phyloP scores from a whole-genome alignment of 768 basidiomycete species.

The Vararia minispora region DNA sequence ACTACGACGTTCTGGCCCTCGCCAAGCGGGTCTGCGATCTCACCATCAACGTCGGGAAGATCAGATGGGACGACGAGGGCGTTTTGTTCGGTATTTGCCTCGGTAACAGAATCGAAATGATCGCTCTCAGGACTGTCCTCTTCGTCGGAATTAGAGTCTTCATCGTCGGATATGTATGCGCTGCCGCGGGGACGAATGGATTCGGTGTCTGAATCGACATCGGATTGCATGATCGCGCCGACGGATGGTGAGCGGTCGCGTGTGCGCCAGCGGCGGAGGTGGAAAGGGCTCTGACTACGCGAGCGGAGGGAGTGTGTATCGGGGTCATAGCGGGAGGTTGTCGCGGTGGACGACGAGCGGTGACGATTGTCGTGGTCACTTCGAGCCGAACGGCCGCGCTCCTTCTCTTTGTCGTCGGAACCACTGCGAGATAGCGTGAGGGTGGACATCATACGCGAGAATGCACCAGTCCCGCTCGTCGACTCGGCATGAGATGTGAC shows the following conservation, averaged over 20 bases:
- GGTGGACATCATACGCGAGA: constrained; percentile 62
- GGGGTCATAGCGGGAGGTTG: constrained; percentile 23
- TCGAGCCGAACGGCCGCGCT: constrained; percentile 39
- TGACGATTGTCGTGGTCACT: constrained; percentile 23
- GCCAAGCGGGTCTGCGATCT: constrained; percentile 70
- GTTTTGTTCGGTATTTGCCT: constrained; percentile 82
- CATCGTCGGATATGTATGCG: constrained; percentile 51
- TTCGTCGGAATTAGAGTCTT: constrained; percentile 39
- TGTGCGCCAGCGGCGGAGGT: constrained; percentile 53
- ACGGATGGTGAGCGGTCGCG: constrained; percentile 41
- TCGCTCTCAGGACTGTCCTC: constrained; percentile 49
- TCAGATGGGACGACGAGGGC: constrained; percentile 42
- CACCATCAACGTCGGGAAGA: constrained; percentile 40
- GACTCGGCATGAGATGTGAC: constrained; percentile 19
- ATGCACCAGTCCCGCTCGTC: constrained; percentile 13
- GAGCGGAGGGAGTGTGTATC: constrained; percentile 36
- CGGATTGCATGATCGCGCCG: constrained; percentile 44
- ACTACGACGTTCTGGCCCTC: constrained; percentile 88
- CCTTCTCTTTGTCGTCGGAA: constrained; percentile 22
- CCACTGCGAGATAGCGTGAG: constrained; percentile 47
- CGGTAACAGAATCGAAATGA: constrained; percentile 72
- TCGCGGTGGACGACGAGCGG: constrained; percentile 30
- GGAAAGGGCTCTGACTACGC: constrained; percentile 75
- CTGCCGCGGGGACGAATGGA: constrained; percentile 44
- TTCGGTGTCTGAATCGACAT: constrained; percentile 51